A percentile compares a stretch with the other conserved stretches of the same genome.
These are phyloP conservation scores for Saprolegnia parasitica DNA, from an alignment of 352 stramenopile genomes.

Conservation along the genomic window DNA sequence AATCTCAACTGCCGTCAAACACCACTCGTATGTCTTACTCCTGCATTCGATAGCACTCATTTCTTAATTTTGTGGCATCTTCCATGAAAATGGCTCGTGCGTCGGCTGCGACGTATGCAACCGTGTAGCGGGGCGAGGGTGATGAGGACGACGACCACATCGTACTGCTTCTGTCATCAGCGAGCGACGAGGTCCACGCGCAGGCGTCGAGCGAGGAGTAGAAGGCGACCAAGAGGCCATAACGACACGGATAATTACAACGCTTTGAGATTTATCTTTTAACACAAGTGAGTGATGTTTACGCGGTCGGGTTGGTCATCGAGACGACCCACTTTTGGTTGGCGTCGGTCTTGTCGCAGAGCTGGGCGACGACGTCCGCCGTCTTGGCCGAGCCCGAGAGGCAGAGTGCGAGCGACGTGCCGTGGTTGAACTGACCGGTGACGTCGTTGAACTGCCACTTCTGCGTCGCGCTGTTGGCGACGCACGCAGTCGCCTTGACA, in stretches of 20 bases:
- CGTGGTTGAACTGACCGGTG: slow-evolving; percentile 46
- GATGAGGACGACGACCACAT: too few relatives aligned
- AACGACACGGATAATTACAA: not conserved
- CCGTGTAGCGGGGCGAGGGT: too few relatives aligned
- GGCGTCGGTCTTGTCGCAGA: slow-evolving; percentile 23
- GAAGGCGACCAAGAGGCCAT: not conserved
- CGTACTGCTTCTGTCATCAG: too few relatives aligned
- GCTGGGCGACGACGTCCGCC: slow-evolving; percentile 58
- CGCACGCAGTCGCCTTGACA: slow-evolving; percentile 56
- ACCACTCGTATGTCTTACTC: too few relatives aligned
- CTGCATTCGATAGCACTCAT: too few relatives aligned
- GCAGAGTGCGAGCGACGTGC: slow-evolving; percentile 44
- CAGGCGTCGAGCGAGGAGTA: too few relatives aligned
- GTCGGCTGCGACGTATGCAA: too few relatives aligned
- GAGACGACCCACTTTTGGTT: slow-evolving; percentile 21
- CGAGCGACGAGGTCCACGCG: too few relatives aligned
- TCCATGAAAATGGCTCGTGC: too few relatives aligned
- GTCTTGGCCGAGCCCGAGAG: slow-evolving; percentile 40
- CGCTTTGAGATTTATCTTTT: not conserved
- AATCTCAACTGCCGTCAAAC: too few relatives aligned
- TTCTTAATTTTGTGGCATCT: too few relatives aligned
- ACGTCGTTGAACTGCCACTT: slow-evolving; percentile 55
- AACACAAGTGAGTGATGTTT: slow-evolving; percentile 11
- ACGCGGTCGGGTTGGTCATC: slow-evolving; percentile 3
- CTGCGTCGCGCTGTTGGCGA: slow-evolving; percentile 54